A percentile compares a stretch with the other conserved stretches of the same genome.
These are phyloP conservation scores for Phallus indusiatus DNA, from an alignment of 768 basidiomycete genomes.

Conservation along the genomic window DNA sequence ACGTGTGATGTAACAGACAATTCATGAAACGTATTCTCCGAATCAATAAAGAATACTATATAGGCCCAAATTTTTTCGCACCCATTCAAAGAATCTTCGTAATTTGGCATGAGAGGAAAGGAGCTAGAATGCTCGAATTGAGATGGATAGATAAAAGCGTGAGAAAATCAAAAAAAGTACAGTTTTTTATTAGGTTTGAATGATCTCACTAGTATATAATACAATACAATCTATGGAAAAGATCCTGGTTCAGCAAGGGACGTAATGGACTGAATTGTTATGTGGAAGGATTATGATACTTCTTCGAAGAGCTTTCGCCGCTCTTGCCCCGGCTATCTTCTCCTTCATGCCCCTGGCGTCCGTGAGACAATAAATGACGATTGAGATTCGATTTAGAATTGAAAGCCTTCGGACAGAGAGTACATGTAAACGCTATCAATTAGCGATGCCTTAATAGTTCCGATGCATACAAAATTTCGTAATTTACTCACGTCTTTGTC, in stretches of 20 bases:
- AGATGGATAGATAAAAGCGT: neutral
- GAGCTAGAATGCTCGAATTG: no score
- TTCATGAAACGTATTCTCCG: neutral
- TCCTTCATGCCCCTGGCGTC: neutral
- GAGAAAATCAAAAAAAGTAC: neutral
- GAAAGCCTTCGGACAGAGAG: constrained; percentile 4
- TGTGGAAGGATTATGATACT: constrained; percentile 7
- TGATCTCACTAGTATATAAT: neutral
- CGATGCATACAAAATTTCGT: neutral
- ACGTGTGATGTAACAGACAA: neutral
- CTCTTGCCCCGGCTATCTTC: neutral
- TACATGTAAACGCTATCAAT: neutral
- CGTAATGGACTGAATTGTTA: neutral
- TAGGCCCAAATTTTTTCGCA: neutral
- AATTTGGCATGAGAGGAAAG: no score
- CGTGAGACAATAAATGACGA: constrained; percentile 1
- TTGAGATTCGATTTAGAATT: constrained; percentile 9
- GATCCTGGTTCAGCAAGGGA: neutral
- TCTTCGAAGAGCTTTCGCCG: constrained; percentile 1
- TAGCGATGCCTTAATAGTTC: neutral
- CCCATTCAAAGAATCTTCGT: neutral
- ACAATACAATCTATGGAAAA: neutral
- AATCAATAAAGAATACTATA: neutral
- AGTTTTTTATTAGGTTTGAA: neutral
- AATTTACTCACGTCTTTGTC: constrained; percentile 2